A percentile compares a stretch with the other conserved stretches of the same genome.
Conservation (phyloP, 257 asterid species). For the Solanum pinnatisectum region DNA sequence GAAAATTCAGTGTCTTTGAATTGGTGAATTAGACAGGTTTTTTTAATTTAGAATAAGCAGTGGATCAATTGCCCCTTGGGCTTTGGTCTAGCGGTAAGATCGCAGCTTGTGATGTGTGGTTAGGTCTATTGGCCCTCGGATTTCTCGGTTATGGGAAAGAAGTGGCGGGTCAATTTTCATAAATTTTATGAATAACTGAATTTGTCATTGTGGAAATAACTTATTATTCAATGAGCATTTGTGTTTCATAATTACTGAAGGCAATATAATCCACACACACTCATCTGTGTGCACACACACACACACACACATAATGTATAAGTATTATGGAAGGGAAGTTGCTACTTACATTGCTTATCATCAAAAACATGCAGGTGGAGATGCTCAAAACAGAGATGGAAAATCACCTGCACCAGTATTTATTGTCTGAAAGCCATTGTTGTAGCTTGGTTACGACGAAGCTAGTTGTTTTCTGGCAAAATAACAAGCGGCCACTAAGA, state of each 20-base stretch:
- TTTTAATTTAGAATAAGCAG: not conserved
- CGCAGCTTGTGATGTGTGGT: not conserved
- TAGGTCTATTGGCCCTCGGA: not conserved
- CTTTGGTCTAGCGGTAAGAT: not conserved
- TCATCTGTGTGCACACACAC: not conserved
- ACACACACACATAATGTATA: not conserved
- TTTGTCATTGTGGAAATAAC: not conserved
- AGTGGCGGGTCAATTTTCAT: not conserved
- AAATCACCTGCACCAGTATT: conserved; percentile 26
- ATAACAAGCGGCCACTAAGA: not conserved
- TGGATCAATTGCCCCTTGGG: not conserved
- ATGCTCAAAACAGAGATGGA: conserved; percentile 19
- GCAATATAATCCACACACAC: not conserved
- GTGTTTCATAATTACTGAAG: not conserved
- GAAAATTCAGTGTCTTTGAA: not conserved
- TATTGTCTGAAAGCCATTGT: conserved; percentile 24
- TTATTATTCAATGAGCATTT: not conserved
- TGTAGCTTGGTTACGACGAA: not conserved
- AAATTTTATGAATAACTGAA: not conserved
- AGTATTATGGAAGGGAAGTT: not conserved
- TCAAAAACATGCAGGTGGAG: conserved; percentile 27
- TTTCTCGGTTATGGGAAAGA: not conserved
- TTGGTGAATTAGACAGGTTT: not conserved
- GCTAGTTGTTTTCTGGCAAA: not conserved
- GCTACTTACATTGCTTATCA: not conserved